Conservation (phyloP, 1,139 yeast species). For the Magnusiomyces suaveolens region DNA sequence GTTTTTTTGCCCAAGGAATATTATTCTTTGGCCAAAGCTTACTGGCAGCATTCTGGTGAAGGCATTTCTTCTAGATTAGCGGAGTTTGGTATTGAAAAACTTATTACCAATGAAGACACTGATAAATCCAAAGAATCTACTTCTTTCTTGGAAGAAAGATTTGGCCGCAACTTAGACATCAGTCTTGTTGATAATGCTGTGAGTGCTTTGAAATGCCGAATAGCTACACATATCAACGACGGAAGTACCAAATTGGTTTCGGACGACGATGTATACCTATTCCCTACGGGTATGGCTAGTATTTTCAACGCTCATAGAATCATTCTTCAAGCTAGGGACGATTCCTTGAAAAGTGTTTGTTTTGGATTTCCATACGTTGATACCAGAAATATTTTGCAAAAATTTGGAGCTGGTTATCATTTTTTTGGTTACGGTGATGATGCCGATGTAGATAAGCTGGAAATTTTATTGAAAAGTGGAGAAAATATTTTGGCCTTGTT, state of each 20-base stretch:
- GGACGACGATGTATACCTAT: conserved; percentile 67
- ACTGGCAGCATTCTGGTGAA: conserved; percentile 97
- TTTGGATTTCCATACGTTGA: conserved; percentile 95
- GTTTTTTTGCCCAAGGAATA: conserved; percentile 59
- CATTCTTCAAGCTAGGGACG: conserved; percentile 34
- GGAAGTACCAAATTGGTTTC: conserved; percentile 16
- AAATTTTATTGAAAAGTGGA: conserved; percentile 50
- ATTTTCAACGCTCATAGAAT: conserved; percentile 76
- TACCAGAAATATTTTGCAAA: conserved; percentile 70
- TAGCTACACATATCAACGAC: conserved; percentile 56
- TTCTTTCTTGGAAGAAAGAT: conserved; percentile 75
- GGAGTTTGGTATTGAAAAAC: conserved; percentile 64
- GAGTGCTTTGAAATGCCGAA: conserved; percentile 59
- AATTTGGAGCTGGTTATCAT: conserved; percentile 76
- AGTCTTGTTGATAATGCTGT: conserved; percentile 70
- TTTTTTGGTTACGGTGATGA: conserved; percentile 82
- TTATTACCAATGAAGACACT: conserved; percentile 21
- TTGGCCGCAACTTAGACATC: conserved; percentile 78
- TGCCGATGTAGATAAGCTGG: conserved; percentile 56
- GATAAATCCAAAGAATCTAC: conserved; percentile 44
- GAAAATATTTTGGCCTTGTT: conserved; percentile 59
- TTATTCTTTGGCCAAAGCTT: conserved; percentile 60
- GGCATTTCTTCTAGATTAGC: conserved; percentile 85
- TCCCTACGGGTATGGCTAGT: conserved; percentile 89
- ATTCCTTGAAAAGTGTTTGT: conserved; percentile 56